Evolutionary conservation across 805 yeast species (phyloP).

Genomic region (Hanseniaspora taiwanica): DNA sequence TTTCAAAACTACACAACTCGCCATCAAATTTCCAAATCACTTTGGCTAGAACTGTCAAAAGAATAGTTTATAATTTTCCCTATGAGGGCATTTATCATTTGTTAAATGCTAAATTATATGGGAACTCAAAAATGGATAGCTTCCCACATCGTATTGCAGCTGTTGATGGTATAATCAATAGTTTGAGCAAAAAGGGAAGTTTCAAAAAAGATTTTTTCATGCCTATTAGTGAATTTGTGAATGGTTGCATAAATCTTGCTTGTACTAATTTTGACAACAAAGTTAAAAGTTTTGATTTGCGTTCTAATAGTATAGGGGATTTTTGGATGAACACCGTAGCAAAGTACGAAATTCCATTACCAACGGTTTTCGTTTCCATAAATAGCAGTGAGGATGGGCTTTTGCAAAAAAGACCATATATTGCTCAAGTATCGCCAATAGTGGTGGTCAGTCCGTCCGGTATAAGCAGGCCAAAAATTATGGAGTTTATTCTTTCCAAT

Average conservation of each 20-base stretch:
- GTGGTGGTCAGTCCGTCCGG: slow-evolving; percentile 69
- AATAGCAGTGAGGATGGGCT: slow-evolving; percentile 28
- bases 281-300: slow-evolving; percentile 13
- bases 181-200: slow-evolving; percentile 19
- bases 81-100: slow-evolving; percentile 56
- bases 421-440: slow-evolving; percentile 31
- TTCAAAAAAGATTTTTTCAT: slow-evolving; percentile 23
- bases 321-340: slow-evolving; percentile 51
- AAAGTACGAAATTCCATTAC: slow-evolving; percentile 43
- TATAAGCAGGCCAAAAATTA: slow-evolving; percentile 75
- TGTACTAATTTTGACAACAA: slow-evolving; percentile 26
- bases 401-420: slow-evolving; percentile 35
- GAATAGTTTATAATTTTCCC: slow-evolving; percentile 48
- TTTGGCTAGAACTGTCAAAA: slow-evolving; percentile 33
- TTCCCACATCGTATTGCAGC: slow-evolving; percentile 25
- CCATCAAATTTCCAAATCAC: slow-evolving; percentile 39
- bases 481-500: slow-evolving; percentile 37
- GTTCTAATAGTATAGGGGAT: slow-evolving; percentile 28
- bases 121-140: slow-evolving; percentile 7
- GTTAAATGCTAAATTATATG: slow-evolving; percentile 39
- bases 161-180: slow-evolving; percentile 36
- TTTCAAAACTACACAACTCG: slow-evolving; percentile 51
- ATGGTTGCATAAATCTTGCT: slow-evolving; percentile 38
- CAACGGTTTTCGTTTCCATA: slow-evolving; percentile 38
- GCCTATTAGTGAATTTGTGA: slow-evolving; percentile 39